These are phyloP conservation scores for Secale cereale DNA, from an alignment of 176 grass and related monocot species.

Conservation along the genomic window DNA sequence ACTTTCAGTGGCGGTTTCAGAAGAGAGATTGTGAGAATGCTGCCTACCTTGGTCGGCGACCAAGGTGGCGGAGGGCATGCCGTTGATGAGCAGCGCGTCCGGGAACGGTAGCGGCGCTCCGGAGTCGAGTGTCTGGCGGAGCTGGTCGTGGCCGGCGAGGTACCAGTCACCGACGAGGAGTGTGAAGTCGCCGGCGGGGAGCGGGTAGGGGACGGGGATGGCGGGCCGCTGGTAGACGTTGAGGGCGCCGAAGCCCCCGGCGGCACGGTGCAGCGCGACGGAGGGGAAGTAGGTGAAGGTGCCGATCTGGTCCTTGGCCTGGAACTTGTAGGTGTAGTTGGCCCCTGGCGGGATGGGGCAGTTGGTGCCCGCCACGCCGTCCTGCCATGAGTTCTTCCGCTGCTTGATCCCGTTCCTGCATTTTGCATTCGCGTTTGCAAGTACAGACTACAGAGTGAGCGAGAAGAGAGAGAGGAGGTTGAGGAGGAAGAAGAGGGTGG, in stretches of 20 bases:
- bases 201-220: conserved; percentile 63
- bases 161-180: conserved; percentile 87
- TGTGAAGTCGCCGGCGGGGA: conserved; percentile 55
- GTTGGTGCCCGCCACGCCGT: conserved; percentile 85
- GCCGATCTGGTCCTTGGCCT: conserved; percentile 87
- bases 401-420: conserved; percentile 87
- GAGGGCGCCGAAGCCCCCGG: conserved; percentile 66
- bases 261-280: conserved; percentile 60
- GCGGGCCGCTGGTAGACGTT: conserved; percentile 68
- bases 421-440: not conserved
- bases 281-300: conserved; percentile 80
- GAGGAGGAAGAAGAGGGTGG: not conserved
- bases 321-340: conserved; percentile 94
- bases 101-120: conserved; percentile 40
- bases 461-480: not conserved
- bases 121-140: conserved; percentile 49
- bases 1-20: not conserved
- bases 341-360: conserved; percentile 59
- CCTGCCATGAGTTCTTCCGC: conserved; percentile 97
- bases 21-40: not conserved
- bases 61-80: conserved; percentile 39
- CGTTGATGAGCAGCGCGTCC: conserved; percentile 66
- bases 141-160: conserved; percentile 32
- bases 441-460: not conserved
- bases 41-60: conserved; percentile 50